Conservation (phyloP, 176 grass and related monocot species). For the Eleusine coracana region DNA sequence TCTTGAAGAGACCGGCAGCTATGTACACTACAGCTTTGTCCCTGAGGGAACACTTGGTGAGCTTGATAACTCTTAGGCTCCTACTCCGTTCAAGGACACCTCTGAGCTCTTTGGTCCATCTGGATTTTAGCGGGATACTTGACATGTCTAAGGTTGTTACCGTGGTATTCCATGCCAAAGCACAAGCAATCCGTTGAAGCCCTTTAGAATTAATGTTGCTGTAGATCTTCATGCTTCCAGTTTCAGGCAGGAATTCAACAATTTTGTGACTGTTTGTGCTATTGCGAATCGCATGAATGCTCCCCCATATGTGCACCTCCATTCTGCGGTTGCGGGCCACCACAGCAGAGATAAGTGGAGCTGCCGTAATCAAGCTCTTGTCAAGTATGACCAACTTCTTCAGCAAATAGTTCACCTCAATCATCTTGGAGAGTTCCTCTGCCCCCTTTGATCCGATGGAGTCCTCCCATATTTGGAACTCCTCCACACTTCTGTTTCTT, state of each 20-base stretch:
- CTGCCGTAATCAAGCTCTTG: slow-evolving; percentile 61
- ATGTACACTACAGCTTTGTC: slow-evolving; percentile 86
- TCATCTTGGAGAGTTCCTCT: slow-evolving; percentile 87
- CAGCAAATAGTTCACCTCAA: slow-evolving; percentile 80
- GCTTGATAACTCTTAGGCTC: slow-evolving; percentile 65
- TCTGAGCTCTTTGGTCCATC: slow-evolving; percentile 86
- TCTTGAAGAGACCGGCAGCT: slow-evolving; percentile 95
- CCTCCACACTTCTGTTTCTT: slow-evolving; percentile 73
- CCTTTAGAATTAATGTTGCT: slow-evolving; percentile 53
- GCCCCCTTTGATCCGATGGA: slow-evolving; percentile 77
- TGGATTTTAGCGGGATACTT: slow-evolving; percentile 64
- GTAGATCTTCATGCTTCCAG: slow-evolving; percentile 72
- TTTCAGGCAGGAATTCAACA: slow-evolving; percentile 75
- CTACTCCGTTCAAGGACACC: slow-evolving; percentile 68
- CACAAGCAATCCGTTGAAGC: slow-evolving; percentile 62
- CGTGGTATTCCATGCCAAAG: slow-evolving; percentile 81
- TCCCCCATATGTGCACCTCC: slow-evolving; percentile 88
- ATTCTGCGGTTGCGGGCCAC: slow-evolving; percentile 68
- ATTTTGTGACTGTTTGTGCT: slow-evolving; percentile 51
- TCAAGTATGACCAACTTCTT: slow-evolving; percentile 76
- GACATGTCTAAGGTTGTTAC: slow-evolving; percentile 77
- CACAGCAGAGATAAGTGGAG: slow-evolving; percentile 79
- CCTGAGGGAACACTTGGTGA: slow-evolving; percentile 66
- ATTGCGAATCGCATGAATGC: slow-evolving; percentile 27
- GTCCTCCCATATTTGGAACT: slow-evolving; percentile 89